Percentiles rank a stretch among this genome's conserved stretches.
These are phyloP conservation scores for Pochonia chlamydosporia DNA, from an alignment of 2,329 filamentous ascomycete genomes.

Conservation along the genomic window DNA sequence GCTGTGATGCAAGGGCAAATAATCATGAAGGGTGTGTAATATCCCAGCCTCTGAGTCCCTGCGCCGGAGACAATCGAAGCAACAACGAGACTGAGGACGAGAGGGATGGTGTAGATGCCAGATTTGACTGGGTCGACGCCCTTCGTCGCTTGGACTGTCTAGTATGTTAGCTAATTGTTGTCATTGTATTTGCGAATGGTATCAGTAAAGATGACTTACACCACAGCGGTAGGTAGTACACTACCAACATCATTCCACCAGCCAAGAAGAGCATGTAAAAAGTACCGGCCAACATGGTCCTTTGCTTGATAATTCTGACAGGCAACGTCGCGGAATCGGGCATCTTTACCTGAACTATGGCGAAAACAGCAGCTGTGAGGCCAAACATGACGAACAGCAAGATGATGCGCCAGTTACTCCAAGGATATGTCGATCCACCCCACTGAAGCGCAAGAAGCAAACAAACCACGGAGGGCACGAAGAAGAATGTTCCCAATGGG, in stretches of 20 bases:
- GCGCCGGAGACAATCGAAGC: slow-evolving; percentile 43
- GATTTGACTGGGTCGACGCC: slow-evolving; percentile 46
- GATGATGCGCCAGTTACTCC: slow-evolving; percentile 48
- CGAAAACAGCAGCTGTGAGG: slow-evolving; percentile 40
- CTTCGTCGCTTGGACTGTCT: slow-evolving; percentile 49
- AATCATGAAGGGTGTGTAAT: slow-evolving; percentile 55
- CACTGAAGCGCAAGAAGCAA: slow-evolving; percentile 59
- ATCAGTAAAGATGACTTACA: too few species aligned
- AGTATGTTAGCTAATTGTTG: neutral
- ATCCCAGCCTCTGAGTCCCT: slow-evolving; percentile 47
- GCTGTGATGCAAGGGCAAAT: slow-evolving; percentile 42
- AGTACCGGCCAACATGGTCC: slow-evolving; percentile 45
- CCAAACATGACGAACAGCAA: slow-evolving; percentile 47
- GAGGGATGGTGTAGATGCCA: slow-evolving; percentile 51
- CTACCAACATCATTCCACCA: slow-evolving; percentile 46
- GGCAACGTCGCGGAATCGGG: slow-evolving; percentile 54
- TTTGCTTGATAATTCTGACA: slow-evolving; percentile 45
- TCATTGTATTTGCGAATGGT: too few species aligned
- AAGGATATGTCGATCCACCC: slow-evolving; percentile 50
- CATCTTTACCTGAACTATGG: slow-evolving; percentile 44
- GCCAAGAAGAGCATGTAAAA: slow-evolving; percentile 41
- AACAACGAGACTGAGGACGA: slow-evolving; percentile 49
- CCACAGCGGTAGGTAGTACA: slow-evolving; percentile 51
- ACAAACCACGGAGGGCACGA: slow-evolving; percentile 53
- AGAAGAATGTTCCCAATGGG: slow-evolving; percentile 52